Conservation (phyloP, 306 rosid genomes). For the Bauhinia variegata region DNA sequence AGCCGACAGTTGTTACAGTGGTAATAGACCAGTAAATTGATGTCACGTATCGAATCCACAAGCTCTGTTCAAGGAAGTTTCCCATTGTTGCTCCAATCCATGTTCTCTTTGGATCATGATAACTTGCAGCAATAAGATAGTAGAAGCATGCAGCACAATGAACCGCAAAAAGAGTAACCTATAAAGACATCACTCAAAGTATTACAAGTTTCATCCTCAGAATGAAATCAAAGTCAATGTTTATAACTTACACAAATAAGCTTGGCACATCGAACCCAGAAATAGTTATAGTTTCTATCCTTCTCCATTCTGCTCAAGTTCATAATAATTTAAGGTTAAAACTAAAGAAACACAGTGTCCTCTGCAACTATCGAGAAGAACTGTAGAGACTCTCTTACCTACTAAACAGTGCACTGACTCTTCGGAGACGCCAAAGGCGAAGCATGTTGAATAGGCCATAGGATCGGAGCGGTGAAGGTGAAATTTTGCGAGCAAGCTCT, state of each 20-base stretch:
- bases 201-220: not conserved
- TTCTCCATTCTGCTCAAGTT: conserved; percentile 73
- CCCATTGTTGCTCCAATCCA: conserved; percentile 71
- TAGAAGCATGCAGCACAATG: conserved; percentile 91
- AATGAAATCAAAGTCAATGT: not conserved
- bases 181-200: conserved; percentile 18
- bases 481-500: conserved; percentile 62
- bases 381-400: conserved; percentile 43
- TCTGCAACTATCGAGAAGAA: not conserved
- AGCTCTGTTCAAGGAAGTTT: conserved; percentile 51
- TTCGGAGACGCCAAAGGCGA: conserved; percentile 95
- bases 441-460: conserved; percentile 92
- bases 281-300: conserved; percentile 81
- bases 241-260: conserved; percentile 74
- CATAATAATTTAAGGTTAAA: conserved; percentile 2
- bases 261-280: conserved; percentile 89
- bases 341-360: not conserved
- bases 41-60: conserved; percentile 80
- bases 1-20: conserved; percentile 88
- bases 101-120: conserved; percentile 64
- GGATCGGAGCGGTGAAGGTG: conserved; percentile 54
- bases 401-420: conserved; percentile 85
- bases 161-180: conserved; percentile 91
- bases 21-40: conserved; percentile 91
- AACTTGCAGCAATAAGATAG: conserved; percentile 79